phyloP scores from a whole-genome alignment of 352 stramenopile species.

The Phytophthora pistaciae region DNA sequence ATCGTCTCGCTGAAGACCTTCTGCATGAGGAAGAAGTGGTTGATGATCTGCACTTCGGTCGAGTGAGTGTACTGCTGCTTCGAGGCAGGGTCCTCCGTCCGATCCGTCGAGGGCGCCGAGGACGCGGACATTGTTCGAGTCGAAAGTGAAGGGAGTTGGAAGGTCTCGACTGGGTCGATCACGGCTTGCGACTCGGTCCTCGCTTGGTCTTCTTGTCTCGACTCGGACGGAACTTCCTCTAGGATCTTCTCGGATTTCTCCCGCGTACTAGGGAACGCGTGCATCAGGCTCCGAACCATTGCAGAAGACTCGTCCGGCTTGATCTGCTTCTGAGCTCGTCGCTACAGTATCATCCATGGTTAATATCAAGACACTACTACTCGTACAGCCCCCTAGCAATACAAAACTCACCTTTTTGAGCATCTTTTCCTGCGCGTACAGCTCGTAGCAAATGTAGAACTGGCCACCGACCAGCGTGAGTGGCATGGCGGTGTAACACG shows the following conservation, averaged over 20 bases:
- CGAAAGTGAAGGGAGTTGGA: not conserved
- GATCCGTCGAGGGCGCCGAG: not conserved
- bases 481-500: constrained; percentile 70
- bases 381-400: no score
- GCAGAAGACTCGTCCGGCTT: constrained; percentile 6
- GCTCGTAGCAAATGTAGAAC: constrained; percentile 73
- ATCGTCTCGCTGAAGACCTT: constrained; percentile 55
- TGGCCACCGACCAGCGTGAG: constrained; percentile 63
- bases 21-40: constrained; percentile 54
- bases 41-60: constrained; percentile 48
- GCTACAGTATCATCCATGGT: not conserved
- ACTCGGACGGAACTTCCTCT: not conserved
- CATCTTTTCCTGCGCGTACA: constrained; percentile 45
- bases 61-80: constrained; percentile 8
- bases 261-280: constrained; percentile 12
- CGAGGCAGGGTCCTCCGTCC: not conserved
- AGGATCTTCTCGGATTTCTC: not conserved
- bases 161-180: constrained; percentile 3
- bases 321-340: constrained; percentile 15
- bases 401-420: constrained; percentile 26
- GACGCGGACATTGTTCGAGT: not conserved
- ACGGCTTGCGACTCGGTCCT: not conserved
- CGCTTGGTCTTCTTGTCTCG: not conserved
- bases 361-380: no score
- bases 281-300: constrained; percentile 7